Evolutionary conservation across 2,329 filamentous ascomycete genomes (phyloP), one percentile per base, ranked within the genome.

Genomic region (Aureobasidium sp.): DNA sequence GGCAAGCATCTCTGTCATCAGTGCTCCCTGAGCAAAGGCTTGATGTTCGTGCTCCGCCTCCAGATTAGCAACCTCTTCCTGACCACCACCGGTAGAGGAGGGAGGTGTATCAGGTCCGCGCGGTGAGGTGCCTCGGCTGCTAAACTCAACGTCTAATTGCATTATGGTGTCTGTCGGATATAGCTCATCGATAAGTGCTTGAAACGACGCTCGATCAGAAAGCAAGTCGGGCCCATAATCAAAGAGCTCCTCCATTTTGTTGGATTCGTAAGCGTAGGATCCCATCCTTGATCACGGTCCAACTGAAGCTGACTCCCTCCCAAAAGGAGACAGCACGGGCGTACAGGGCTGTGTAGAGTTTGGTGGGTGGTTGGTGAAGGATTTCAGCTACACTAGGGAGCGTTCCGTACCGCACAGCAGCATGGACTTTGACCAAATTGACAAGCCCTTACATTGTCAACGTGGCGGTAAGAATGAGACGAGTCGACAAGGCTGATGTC

Each of bases 341-440:
- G 54, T 24, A 60, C 57, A 60, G 45, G 45, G 57, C 44, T 60
- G 57, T 39, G 57, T 37, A 49, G 39, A 33, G 37, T 22, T 29
- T 39, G 19, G 22, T 12, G 54, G 29, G 44, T 47, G 50, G 50
- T 54, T 37, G 57, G 57, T 50, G 27, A 31, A 15, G 57, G 54
- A 47, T 58, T 19, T 29, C 19, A 40, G 52, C 19, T 12, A 53
- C 39, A 58, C 45, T 60, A 60, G 19, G 54, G 45, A 60, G 57
- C 57, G 57, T 49, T 49, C 57, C 57, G 57, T 50, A 48, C 54
- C 54, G 54, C 54, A 58, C 54, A 22, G 24, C 53, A 57, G 53
- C 53, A 44, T 45, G 40, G 39, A 42, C 29, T 35, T 44, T 37
- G 29, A 24, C 31, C 29, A n/a, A 19, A 27, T 39, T 29, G n/a